These are phyloP conservation scores for Alternaria conjuncta DNA, from an alignment of 2,329 filamentous ascomycete species.

Conservation along the genomic window DNA sequence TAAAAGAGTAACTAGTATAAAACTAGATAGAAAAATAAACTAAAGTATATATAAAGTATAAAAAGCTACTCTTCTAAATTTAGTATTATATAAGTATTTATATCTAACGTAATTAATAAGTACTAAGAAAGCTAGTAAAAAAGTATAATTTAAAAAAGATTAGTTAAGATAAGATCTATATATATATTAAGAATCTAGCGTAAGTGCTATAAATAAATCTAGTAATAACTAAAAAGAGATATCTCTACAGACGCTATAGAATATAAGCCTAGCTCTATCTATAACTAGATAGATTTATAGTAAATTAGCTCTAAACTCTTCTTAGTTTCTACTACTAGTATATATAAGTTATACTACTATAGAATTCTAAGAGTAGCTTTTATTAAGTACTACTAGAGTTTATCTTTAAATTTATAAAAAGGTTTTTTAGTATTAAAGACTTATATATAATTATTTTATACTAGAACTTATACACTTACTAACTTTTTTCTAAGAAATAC, in stretches of 20 bases:
- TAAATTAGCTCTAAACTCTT: constrained; percentile 3
- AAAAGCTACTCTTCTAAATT: not conserved
- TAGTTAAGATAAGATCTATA: constrained; percentile 14
- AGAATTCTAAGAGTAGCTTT: constrained; percentile 9
- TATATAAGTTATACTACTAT: constrained; percentile 12
- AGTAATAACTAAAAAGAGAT: not conserved
- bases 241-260: not conserved
- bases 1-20: constrained; percentile 17
- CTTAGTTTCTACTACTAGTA: constrained; percentile 11
- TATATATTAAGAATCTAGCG: constrained; percentile 7
- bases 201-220: not conserved
- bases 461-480: not conserved
- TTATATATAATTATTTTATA: not conserved
- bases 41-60: constrained; percentile 17
- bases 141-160: constrained; percentile 22
- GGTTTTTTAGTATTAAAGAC: constrained; percentile 9
- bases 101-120: constrained; percentile 9
- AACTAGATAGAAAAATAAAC: constrained; percentile 18
- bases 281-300: not conserved
- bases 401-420: constrained; percentile 12
- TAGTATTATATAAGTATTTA: not conserved
- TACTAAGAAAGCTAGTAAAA: constrained; percentile 23
- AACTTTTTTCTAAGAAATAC: constrained; percentile 22
- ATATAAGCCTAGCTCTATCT: not conserved
- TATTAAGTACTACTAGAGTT: constrained; percentile 14